These are phyloP conservation scores for Terana coerulea DNA, from an alignment of 768 basidiomycete genomes.

Conservation along the genomic window DNA sequence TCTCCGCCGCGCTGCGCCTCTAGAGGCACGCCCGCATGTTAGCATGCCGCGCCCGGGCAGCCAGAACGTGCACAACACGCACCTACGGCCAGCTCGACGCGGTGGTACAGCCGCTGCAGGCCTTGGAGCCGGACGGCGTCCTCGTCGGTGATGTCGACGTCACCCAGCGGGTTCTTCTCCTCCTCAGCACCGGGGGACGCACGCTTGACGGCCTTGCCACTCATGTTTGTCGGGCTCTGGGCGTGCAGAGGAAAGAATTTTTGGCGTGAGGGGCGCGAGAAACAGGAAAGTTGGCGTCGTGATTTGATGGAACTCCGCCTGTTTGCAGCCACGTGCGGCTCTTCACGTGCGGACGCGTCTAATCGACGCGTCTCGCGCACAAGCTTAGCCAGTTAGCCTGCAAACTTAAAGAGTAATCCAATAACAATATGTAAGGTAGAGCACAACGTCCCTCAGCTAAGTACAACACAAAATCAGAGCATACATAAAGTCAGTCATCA, in stretches of 20 bases:
- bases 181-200: slow-evolving; percentile 74
- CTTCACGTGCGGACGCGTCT: slow-evolving; percentile 6
- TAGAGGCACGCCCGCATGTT: slow-evolving; percentile 24
- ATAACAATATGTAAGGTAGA: slow-evolving; percentile 3
- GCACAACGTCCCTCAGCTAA: not conserved
- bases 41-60: not conserved
- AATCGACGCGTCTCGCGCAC: not conserved
- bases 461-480: not conserved
- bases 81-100: slow-evolving; percentile 73
- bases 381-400: not conserved
- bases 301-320: slow-evolving; percentile 1
- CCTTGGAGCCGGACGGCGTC: slow-evolving; percentile 65
- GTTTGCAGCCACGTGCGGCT: not conserved
- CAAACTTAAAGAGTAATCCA: too few species aligned
- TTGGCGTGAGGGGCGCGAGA: not conserved
- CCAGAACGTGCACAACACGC: slow-evolving; percentile 24
- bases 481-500: slow-evolving; percentile 44
- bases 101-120: slow-evolving; percentile 66
- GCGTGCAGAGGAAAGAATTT: slow-evolving; percentile 3
- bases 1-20: slow-evolving; percentile 62
- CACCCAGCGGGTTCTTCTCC: slow-evolving; percentile 63
- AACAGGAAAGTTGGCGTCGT: not conserved
- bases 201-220: slow-evolving; percentile 49
- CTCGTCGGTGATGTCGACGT: slow-evolving; percentile 67
- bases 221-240: slow-evolving; percentile 16